Conservation (phyloP, 805 yeast species). For the Tetrapisispora iriomotensis region DNA sequence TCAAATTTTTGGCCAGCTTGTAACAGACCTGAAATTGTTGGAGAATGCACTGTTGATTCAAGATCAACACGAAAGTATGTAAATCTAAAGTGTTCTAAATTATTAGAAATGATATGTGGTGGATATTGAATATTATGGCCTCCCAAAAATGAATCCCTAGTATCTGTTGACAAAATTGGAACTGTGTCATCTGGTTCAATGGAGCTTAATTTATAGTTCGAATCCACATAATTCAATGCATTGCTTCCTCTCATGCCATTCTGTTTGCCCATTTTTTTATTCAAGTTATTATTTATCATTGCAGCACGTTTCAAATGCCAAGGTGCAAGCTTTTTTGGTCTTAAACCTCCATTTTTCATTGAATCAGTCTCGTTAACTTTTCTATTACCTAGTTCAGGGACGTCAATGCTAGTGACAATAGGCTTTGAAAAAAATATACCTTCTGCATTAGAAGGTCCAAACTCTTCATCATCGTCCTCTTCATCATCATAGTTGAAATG, state of each 20-base stretch:
- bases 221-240: not conserved
- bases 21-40: slow-evolving; percentile 72
- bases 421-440: slow-evolving; percentile 35
- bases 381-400: slow-evolving; percentile 33
- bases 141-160: slow-evolving; percentile 22
- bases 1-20: slow-evolving; percentile 52
- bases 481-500: slow-evolving; percentile 31
- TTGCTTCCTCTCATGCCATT: not conserved
- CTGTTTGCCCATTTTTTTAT: not conserved
- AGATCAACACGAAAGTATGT: slow-evolving; percentile 89
- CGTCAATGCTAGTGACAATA: slow-evolving; percentile 35
- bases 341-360: slow-evolving; percentile 46
- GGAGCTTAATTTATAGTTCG: not conserved
- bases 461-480: slow-evolving; percentile 26
- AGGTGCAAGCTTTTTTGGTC: slow-evolving; percentile 69
- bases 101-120: slow-evolving; percentile 36
- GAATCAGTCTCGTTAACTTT: slow-evolving; percentile 49
- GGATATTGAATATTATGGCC: slow-evolving; percentile 33
- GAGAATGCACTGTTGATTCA: slow-evolving; percentile 82
- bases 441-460: slow-evolving; percentile 4
- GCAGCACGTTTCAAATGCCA: slow-evolving; percentile 41
- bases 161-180: slow-evolving; percentile 4
- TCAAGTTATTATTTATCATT: slow-evolving; percentile 1
- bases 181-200: slow-evolving; percentile 1
- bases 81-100: slow-evolving; percentile 58